These are phyloP conservation scores for Acacia pycnantha DNA, from an alignment of 331 rosid genomes.

Conservation along the genomic window DNA sequence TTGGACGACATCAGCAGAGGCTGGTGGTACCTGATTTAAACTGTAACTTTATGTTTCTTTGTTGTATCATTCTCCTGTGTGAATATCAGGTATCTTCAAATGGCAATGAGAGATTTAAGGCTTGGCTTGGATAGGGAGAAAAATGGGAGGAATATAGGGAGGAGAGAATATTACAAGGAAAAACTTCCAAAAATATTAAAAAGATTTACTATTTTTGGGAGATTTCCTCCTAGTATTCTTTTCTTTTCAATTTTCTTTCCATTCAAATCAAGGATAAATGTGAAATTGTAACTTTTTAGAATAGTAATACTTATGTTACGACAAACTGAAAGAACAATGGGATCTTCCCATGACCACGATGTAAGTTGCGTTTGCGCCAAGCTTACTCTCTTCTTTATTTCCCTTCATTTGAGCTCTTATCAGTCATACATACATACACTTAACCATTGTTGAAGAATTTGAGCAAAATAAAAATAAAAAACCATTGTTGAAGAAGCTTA, in stretches of 20 bases:
- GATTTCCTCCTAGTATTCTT: not conserved
- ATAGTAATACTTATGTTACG: conserved; percentile 44
- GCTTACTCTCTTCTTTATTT: conserved; percentile 22
- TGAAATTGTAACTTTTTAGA: conserved; percentile 46
- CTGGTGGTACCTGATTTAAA: conserved; percentile 45
- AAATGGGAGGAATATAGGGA: not conserved
- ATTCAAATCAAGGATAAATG: conserved; percentile 12
- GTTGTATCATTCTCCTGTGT: conserved; percentile 54
- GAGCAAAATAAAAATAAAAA: too few species aligned
- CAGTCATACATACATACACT: not conserved
- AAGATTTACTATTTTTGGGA: not conserved
- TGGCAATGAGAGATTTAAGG: conserved; percentile 32
- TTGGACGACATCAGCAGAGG: conserved; percentile 42
- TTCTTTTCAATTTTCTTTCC: not conserved
- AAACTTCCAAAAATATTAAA: not conserved
- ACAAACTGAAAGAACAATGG: conserved; percentile 34
- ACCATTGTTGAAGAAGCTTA: conserved; percentile 7
- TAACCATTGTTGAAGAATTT: conserved; percentile 4
- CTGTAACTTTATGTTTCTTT: conserved; percentile 21
- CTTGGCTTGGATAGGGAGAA: not conserved
- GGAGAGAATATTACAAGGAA: not conserved
- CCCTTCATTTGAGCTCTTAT: conserved; percentile 11
- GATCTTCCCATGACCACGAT: conserved; percentile 31
- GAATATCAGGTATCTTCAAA: conserved; percentile 56
- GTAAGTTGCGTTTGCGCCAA: conserved; percentile 32